phyloP scores from a whole-genome alignment of 352 stramenopile species.

The Phytophthora megakarya region DNA sequence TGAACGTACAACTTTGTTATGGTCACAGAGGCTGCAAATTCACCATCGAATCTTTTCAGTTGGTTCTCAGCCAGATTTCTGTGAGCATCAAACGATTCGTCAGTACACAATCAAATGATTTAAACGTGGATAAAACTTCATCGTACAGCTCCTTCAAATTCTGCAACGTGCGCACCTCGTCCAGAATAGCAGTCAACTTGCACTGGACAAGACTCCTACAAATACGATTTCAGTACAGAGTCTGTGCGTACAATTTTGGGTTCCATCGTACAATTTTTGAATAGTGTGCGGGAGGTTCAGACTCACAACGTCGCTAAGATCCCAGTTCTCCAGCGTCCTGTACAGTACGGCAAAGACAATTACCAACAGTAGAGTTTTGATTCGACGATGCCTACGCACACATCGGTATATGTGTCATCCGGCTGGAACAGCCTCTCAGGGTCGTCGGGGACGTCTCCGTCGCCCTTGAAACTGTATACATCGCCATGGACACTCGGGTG shows the following conservation, averaged over 20 bases:
- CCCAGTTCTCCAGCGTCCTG: slow-evolving; percentile 70
- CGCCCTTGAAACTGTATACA: slow-evolving; percentile 57
- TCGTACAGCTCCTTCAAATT: slow-evolving; percentile 54
- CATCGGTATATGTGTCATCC: slow-evolving; percentile 54
- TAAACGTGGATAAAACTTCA: background rate
- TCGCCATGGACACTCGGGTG: slow-evolving; percentile 50
- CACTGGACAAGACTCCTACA: slow-evolving; percentile 53
- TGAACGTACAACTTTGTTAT: slow-evolving; percentile 52
- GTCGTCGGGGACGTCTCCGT: slow-evolving; percentile 47
- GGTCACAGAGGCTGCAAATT: slow-evolving; percentile 33
- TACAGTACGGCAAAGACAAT: background rate
- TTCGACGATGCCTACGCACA: slow-evolving; percentile 34
- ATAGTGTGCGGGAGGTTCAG: slow-evolving; percentile 59
- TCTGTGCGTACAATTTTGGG: slow-evolving; percentile 2
- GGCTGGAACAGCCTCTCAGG: slow-evolving; percentile 48
- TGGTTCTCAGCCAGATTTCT: slow-evolving; percentile 61
- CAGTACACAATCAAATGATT: slow-evolving; percentile 1
- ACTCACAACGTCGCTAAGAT: slow-evolving; percentile 42
- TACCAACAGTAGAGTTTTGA: background rate
- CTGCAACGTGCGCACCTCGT: slow-evolving; percentile 48
- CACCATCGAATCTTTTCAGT: slow-evolving; percentile 38
- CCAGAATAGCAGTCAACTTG: slow-evolving; percentile 46
- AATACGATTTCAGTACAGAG: background rate
- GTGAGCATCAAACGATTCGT: background rate
- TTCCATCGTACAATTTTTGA: slow-evolving; percentile 48